phyloP scores from a whole-genome alignment of 2,329 filamentous ascomycete species.

The Ophioceras dolichostomum region DNA sequence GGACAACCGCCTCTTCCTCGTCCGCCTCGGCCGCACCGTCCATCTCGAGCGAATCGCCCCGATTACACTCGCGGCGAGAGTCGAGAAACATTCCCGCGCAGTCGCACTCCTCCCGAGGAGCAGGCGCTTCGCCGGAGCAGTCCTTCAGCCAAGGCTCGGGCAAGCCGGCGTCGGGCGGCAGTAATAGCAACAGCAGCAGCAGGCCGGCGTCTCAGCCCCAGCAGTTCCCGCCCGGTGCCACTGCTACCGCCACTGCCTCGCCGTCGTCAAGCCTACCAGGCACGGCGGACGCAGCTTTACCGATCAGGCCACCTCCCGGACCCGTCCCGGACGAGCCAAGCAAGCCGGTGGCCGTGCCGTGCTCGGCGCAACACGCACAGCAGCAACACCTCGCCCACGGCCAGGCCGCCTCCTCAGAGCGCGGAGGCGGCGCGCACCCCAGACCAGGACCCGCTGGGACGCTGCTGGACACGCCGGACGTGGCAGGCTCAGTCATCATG shows the following conservation, averaged over 20 bases:
- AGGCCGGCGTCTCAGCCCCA: slow-evolving; percentile 18
- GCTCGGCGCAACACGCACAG: slow-evolving; percentile 20
- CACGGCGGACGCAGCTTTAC: slow-evolving; percentile 11
- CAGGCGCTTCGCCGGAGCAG: slow-evolving; percentile 47
- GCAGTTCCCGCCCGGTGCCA: slow-evolving; percentile 10
- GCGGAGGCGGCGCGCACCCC: slow-evolving; percentile 14
- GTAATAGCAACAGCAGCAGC: slow-evolving; percentile 8
- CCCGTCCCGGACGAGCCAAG: slow-evolving; percentile 19
- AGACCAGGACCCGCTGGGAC: no score
- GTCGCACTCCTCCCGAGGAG: no score
- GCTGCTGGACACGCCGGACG: slow-evolving; percentile 14
- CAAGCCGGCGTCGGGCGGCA: slow-evolving; percentile 31
- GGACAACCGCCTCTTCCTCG: slow-evolving; percentile 15
- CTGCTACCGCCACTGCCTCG: no score
- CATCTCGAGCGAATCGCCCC: slow-evolving; percentile 9
- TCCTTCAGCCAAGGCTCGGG: slow-evolving; percentile 49
- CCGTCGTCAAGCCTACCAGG: slow-evolving; percentile 6
- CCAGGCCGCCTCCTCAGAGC: slow-evolving; percentile 16
- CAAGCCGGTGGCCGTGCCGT: slow-evolving; percentile 47
- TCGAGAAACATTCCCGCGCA: slow-evolving; percentile 44
- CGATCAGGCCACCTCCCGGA: slow-evolving; percentile 1
- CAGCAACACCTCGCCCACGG: slow-evolving; percentile 5
- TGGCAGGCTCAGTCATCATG: slow-evolving; percentile 28
- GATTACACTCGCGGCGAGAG: slow-evolving; percentile 24
- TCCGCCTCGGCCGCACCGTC: slow-evolving; percentile 12